A percentile compares a stretch with the other conserved stretches of the same genome.
Conservation (phyloP, 2,329 filamentous ascomycete genomes). For the Trichoderma asperellum region DNA sequence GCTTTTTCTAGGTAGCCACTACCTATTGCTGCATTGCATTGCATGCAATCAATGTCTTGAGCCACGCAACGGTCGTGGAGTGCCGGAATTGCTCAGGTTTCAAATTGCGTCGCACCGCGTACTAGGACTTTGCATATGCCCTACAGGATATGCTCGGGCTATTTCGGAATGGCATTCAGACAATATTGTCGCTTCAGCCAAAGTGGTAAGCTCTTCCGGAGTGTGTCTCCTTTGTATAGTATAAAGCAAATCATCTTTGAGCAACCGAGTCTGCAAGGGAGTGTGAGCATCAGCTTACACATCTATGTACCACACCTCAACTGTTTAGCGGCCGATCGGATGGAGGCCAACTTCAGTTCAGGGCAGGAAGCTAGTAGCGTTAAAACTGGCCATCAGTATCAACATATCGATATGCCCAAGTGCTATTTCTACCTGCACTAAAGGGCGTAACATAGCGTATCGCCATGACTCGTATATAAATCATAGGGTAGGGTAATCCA, state of each 20-base stretch:
- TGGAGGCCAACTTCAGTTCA: no score
- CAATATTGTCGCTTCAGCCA: background rate
- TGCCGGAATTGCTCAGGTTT: constrained; percentile 11
- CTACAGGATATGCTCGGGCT: background rate
- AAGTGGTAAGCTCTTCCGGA: background rate
- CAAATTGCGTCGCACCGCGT: background rate
- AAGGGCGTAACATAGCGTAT: background rate
- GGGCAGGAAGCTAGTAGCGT: background rate
- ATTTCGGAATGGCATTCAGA: background rate
- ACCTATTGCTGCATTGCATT: background rate
- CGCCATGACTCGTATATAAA: background rate
- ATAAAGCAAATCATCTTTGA: background rate
- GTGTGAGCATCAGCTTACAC: background rate
- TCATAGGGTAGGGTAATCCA: background rate
- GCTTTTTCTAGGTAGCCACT: background rate
- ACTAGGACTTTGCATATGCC: background rate
- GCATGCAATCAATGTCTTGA: constrained; percentile 5
- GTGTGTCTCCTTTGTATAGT: background rate
- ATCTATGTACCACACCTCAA: background rate
- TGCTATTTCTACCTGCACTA: background rate
- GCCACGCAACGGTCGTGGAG: background rate
- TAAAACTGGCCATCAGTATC: background rate
- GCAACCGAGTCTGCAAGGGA: background rate
- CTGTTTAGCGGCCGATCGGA: background rate
- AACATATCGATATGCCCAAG: background rate